These are phyloP conservation scores for Xylaria hypoxylon DNA, from an alignment of 2,329 filamentous ascomycete genomes.

Conservation along the genomic window DNA sequence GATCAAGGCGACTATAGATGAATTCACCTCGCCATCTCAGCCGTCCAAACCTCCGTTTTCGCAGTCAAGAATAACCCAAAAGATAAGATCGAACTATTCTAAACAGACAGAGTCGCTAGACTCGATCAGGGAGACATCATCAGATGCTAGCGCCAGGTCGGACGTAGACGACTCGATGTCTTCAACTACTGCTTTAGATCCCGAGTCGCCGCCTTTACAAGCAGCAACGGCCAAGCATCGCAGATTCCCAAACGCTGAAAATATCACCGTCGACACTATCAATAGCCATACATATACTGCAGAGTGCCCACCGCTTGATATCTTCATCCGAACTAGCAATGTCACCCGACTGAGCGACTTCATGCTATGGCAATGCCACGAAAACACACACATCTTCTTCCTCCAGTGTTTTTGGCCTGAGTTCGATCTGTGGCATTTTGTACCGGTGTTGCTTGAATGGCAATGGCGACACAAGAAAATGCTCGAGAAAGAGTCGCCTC, in stretches of 20 bases:
- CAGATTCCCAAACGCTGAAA: constrained; percentile 78
- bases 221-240: constrained; percentile 52
- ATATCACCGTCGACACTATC: constrained; percentile 84
- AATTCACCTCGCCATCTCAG: constrained; percentile 80
- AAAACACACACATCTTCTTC: constrained; percentile 93
- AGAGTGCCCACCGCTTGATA: constrained; percentile 85
- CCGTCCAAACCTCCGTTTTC: constrained; percentile 81
- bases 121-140: constrained; percentile 63
- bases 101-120: constrained; percentile 61
- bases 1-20: constrained; percentile 86
- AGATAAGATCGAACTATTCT: constrained; percentile 78
- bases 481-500: constrained; percentile 63
- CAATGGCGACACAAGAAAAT: constrained; percentile 74
- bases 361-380: constrained; percentile 98
- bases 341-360: constrained; percentile 95
- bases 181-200: constrained; percentile 69
- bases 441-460: constrained; percentile 95
- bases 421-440: constrained; percentile 92
- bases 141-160: constrained; percentile 60
- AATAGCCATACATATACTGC: constrained; percentile 90
- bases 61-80: constrained; percentile 86
- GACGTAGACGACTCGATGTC: constrained; percentile 67
- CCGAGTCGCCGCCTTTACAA: constrained; percentile 62
- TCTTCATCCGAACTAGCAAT: constrained; percentile 91
- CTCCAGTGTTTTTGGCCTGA: constrained; percentile 94